Base-by-base conservation (phyloP, 371 early-diverging fungal genomes). In the Mucor racemosus region DNA sequence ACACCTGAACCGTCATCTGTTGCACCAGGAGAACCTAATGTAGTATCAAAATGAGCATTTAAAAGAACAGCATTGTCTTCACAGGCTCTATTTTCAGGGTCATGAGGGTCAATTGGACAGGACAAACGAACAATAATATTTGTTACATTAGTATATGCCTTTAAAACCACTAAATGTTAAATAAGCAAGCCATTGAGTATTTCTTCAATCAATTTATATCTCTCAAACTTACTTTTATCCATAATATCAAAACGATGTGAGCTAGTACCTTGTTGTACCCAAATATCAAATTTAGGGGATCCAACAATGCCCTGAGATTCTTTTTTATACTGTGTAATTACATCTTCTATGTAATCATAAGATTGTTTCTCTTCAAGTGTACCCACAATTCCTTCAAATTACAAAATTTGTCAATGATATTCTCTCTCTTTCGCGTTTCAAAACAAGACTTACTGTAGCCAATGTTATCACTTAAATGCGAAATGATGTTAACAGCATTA, bases 41-140 rank as follows among this genome's bases (percentile, higher is more conserved):
- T 89, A 1, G 91, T 86, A 69, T 91, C 93, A 65, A 86, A 90
- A 66, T 93, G 93, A 0, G 90, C 75, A 72, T 91, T 91, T 57
- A 93, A 64, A 38, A 93, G 79, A 54, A 93, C 78, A 0, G 92
- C 84, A 58, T 90, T 86, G 33, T 85, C 44, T 67, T 89, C 84
- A 72, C 91, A 91, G 7, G 62, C 33, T 10, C 79, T 67, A 34
- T 65, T 42, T 3, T 50, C 61, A 6, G 61, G 50, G 5, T 63
- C 26, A 54, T 66, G 39, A 40, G 70, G 55, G 42, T 72, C 46
- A 19, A 82, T 82, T 7, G 89, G 89, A 64, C 91, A 91, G 14
- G 90, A 87, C 15, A 93, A 73, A 6, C 88, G 86, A 19, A 89
- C 93, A 67, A 91, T 81, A 56, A 93, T 85, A 66, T 91, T 91